These are phyloP conservation scores for Fusarium citri DNA, from an alignment of 2,329 filamentous ascomycete species.

Conservation along the genomic window DNA sequence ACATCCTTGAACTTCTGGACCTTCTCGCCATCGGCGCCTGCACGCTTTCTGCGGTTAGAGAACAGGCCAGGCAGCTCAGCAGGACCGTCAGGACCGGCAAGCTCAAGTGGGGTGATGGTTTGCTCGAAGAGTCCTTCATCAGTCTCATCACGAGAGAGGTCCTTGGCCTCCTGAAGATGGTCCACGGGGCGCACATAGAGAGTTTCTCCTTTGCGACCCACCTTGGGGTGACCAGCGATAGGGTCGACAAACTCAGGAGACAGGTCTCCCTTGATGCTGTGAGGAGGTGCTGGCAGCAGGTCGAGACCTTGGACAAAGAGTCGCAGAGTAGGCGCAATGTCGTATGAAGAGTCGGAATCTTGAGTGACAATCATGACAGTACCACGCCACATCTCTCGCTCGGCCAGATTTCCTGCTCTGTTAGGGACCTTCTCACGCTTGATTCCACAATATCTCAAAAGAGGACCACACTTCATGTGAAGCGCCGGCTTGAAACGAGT, in stretches of 20 bases:
- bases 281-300: conserved; percentile 81
- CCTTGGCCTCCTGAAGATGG: conserved; percentile 79
- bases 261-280: conserved; percentile 72
- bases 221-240: conserved; percentile 85
- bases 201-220: conserved; percentile 85
- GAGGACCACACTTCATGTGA: conserved; percentile 88
- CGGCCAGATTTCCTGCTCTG: conserved; percentile 49
- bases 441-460: conserved; percentile 90
- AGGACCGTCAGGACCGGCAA: conserved; percentile 54
- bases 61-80: conserved; percentile 65
- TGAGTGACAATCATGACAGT: conserved; percentile 95
- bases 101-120: conserved; percentile 65
- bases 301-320: conserved; percentile 90
- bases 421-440: conserved; percentile 67
- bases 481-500: conserved; percentile 85
- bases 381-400: conserved; percentile 89
- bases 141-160: conserved; percentile 82
- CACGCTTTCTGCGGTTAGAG: conserved; percentile 63
- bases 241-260: conserved; percentile 89
- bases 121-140: conserved; percentile 86
- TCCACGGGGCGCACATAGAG: conserved; percentile 92
- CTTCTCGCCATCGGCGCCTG: conserved; percentile 80
- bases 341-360: conserved; percentile 85
- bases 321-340: conserved; percentile 80
- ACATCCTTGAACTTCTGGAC: conserved; percentile 85